Percentiles rank a stretch among this genome's conserved stretches.
Evolutionary conservation across 441 rosid species (phyloP).

Genomic region (Isatis lusitanica): DNA sequence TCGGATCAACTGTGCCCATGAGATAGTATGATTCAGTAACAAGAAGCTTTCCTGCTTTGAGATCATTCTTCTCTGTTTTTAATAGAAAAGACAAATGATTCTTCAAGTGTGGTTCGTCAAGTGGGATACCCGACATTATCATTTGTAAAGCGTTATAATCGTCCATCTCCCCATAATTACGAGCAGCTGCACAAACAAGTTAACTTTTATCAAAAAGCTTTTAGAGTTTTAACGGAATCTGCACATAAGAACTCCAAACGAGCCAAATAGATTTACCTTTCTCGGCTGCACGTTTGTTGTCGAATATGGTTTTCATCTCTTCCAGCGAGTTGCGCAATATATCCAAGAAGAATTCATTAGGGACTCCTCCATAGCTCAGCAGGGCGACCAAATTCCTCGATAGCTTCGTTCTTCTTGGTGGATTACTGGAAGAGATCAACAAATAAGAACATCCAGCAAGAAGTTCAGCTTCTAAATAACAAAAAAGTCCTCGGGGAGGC

Average conservation of each 20-base stretch:
- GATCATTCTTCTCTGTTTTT: constrained; percentile 46
- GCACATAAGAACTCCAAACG: neutral
- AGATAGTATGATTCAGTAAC: constrained; percentile 64
- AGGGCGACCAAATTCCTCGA: constrained; percentile 62
- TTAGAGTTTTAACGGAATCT: no score
- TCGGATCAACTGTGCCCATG: constrained; percentile 88
- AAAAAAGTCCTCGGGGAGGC: no score
- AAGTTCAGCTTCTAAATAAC: neutral
- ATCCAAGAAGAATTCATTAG: constrained; percentile 53
- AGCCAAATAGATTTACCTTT: constrained; percentile 40
- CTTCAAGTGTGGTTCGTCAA: constrained; percentile 65
- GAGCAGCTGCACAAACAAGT: constrained; percentile 45
- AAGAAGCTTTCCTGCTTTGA: constrained; percentile 61
- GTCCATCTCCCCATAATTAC: constrained; percentile 54
- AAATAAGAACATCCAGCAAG: neutral
- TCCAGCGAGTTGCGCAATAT: constrained; percentile 46
- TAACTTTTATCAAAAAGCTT: no score
- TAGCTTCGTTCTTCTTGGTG: constrained; percentile 47
- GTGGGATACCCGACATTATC: constrained; percentile 74
- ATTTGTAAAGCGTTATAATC: constrained; percentile 44
- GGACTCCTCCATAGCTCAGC: constrained; percentile 74
- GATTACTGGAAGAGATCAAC: constrained; percentile 18
- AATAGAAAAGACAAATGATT: constrained; percentile 34
- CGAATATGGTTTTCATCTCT: constrained; percentile 43
- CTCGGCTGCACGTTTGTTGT: constrained; percentile 50